Evolutionary conservation across 148 eudicot species (phyloP), one percentile per base, ranked within the genome.

Genomic region (Camellia lanceoleosa): DNA sequence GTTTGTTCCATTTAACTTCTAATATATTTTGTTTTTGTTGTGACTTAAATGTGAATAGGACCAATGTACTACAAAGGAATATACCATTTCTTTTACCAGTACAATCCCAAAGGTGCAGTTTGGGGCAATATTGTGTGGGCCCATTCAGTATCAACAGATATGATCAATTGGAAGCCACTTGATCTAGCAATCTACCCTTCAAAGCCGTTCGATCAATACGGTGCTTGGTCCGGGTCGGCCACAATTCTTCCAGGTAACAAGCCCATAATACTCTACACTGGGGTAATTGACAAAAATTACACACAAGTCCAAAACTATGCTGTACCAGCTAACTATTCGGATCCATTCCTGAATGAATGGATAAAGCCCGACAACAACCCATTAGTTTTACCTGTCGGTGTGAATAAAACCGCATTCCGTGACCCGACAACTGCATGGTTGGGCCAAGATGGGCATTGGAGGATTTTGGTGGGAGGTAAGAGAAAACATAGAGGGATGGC

Each of bases 101-200:
- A 23, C 30, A 23, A 44, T 92, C 97, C 97, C 41, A 78, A 78
- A 62, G 97, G 93, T 59, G 81, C 97, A 0, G 83, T 82, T 3
- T 92, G 97, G 92, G 97, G 97, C 14, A 87, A 92, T 71, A 92
- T 92, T 79, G 92, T 92, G 44, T 92, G 97, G 97, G 97, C 89
- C 43, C 97, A 90, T 73, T 92, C 97, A 0, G 91, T 92, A 3
- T 92, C 97, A 2, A 84, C 65, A 41, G 84, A 82, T 16, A 15
- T 82, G 80, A 77, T 82, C 42, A 77, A 90, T 56, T 92, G 97
- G 97, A 72, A 58, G 7, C 71, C 88, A 9, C 87, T 92, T 19
- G 87, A 89, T 89, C 30, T 23, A 23, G 30, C 30, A 23, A 23
- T 23, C 30, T 23, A 23, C 30, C 30, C 30, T 23, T 23, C 30